A percentile compares a stretch with the other conserved stretches of the same genome.
Conservation (phyloP, 2,329 filamentous ascomycete genomes). For the Pestalotiopsis fici region DNA sequence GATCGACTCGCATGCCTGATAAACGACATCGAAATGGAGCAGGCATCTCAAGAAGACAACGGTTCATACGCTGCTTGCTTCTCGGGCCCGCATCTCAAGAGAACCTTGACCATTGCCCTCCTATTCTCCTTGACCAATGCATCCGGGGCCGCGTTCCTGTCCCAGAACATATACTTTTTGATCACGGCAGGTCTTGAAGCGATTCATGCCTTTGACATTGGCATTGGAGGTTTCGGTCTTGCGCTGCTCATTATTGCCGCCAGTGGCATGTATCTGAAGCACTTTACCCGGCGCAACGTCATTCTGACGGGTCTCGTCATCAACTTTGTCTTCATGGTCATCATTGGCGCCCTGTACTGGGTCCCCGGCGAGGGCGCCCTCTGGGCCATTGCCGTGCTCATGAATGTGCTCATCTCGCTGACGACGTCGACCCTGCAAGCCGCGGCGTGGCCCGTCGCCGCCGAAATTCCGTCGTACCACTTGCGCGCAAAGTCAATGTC, state of each 20-base stretch:
- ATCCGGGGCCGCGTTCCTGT: not conserved
- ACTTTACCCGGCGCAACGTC: not conserved
- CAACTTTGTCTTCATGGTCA: not conserved
- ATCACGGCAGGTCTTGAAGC: not conserved
- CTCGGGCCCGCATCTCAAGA: not conserved
- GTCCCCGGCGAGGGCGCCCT: not conserved
- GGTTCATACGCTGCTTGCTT: not conserved
- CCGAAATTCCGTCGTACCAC: not conserved
- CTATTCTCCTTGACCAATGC: not conserved
- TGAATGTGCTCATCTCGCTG: not conserved
- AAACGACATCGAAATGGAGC: not conserved
- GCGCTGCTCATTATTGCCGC: not conserved
- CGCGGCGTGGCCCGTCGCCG: not conserved
- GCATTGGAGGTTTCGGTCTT: not conserved
- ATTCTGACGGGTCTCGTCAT: not conserved
- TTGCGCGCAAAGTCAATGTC: not conserved
- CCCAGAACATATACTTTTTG: not conserved
- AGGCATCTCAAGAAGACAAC: not conserved
- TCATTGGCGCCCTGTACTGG: not conserved
- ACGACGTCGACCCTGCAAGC: not conserved
- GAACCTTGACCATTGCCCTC: not conserved
- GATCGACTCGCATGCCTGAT: not conserved
- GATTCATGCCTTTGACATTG: not conserved
- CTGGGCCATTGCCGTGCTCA: not conserved
- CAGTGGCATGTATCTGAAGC: not conserved